These are phyloP conservation scores for Fusarium verticillioides DNA, from an alignment of 2,329 filamentous ascomycete species.

Conservation along the genomic window DNA sequence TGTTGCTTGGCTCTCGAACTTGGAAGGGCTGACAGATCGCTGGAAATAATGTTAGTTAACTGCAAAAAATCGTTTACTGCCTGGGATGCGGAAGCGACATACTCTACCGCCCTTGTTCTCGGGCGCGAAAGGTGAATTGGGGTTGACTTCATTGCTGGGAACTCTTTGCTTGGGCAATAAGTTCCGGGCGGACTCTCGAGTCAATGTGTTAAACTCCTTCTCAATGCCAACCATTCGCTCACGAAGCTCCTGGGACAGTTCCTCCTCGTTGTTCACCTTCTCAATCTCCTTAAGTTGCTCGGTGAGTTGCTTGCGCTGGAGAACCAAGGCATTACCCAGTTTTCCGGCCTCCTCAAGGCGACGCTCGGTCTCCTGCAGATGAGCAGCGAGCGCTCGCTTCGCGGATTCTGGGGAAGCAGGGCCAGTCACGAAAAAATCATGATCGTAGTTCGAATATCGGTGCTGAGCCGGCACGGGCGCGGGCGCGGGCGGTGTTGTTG, in stretches of 20 bases:
- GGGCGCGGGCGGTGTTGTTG: slow-evolving; percentile 50
- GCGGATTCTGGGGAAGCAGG: slow-evolving; percentile 83
- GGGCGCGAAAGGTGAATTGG: slow-evolving; percentile 63
- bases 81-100: slow-evolving; percentile 46
- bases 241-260: slow-evolving; percentile 85
- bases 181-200: slow-evolving; percentile 86
- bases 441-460: slow-evolving; percentile 86
- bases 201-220: slow-evolving; percentile 94
- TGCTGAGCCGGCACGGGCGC: slow-evolving; percentile 62
- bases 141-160: slow-evolving; percentile 72
- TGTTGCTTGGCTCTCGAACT: slow-evolving; percentile 85
- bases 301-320: slow-evolving; percentile 85
- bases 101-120: slow-evolving; percentile 65
- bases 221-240: slow-evolving; percentile 88
- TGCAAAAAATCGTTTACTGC: neutral
- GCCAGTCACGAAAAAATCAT: slow-evolving; percentile 80
- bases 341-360: slow-evolving; percentile 91
- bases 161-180: slow-evolving; percentile 88
- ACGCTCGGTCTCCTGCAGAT: slow-evolving; percentile 91
- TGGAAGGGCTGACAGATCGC: slow-evolving; percentile 77
- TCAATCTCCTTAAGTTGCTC: slow-evolving; percentile 88
- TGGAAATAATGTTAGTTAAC: slow-evolving; percentile 49
- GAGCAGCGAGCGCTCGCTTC: slow-evolving; percentile 88
- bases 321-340: slow-evolving; percentile 85
- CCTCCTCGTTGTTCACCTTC: slow-evolving; percentile 76